Evolutionary conservation across 1,284 basidiomycete species (phyloP).

Genomic region (Sutorius eximius): DNA sequence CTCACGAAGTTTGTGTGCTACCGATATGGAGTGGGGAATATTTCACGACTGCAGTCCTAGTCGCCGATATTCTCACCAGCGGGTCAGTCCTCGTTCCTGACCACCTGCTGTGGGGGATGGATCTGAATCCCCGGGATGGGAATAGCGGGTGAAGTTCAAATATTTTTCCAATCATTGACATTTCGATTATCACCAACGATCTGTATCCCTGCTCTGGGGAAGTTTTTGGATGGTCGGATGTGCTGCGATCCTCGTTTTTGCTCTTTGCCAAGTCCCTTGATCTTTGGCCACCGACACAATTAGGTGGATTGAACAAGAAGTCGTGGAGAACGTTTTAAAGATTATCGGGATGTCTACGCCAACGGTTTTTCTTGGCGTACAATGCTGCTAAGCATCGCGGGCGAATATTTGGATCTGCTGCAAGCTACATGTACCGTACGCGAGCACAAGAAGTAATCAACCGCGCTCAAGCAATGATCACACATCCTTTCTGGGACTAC

Average conservation of each 20-base stretch:
- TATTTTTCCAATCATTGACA: neutral
- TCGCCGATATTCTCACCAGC: neutral
- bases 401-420: neutral
- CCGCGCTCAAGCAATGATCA: neutral
- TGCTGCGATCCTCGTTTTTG: too few relatives aligned
- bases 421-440: neutral
- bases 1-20: neutral
- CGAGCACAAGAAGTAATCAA: neutral
- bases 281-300: too few relatives aligned
- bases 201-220: neutral
- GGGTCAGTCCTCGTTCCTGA: neutral
- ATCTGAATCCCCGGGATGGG: neutral
- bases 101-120: neutral
- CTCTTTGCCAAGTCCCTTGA: too few relatives aligned
- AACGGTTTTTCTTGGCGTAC: neutral
- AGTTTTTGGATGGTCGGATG: too few relatives aligned
- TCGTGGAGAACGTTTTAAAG: neutral
- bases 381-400: neutral
- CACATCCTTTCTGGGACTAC: slow-evolving; percentile 42
- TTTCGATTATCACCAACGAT: neutral
- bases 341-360: neutral
- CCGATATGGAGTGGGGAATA: neutral
- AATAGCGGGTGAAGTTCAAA: neutral
- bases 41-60: neutral
- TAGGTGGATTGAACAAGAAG: neutral